Evolutionary conservation across 2,329 filamentous ascomycete genomes (phyloP).

Genomic region (Fusarium palustre): DNA sequence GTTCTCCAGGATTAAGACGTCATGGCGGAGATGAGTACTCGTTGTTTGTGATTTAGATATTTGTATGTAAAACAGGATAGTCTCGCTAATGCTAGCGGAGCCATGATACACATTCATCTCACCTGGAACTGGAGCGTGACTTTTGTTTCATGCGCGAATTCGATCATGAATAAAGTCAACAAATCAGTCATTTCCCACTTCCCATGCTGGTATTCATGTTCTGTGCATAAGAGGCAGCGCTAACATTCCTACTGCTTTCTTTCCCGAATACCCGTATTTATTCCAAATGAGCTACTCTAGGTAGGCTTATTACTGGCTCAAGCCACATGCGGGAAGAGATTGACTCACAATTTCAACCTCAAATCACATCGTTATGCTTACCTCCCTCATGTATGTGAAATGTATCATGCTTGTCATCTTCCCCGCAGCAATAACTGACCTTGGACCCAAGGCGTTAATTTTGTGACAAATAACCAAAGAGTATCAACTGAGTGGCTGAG

Average conservation of each 20-base stretch:
- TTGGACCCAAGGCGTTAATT: constrained; percentile 6
- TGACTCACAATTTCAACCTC: constrained; percentile 23
- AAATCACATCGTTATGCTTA: constrained; percentile 18
- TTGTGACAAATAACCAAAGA: background rate
- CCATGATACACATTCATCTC: background rate
- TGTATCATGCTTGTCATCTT: constrained; percentile 24
- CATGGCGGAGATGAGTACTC: background rate
- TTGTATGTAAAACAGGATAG: background rate
- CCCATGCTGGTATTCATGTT: background rate
- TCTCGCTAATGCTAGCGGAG: constrained; percentile 4
- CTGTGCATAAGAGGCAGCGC: background rate
- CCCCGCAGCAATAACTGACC: constrained; percentile 29
- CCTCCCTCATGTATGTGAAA: constrained; percentile 17
- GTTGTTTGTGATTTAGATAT: background rate
- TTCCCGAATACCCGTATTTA: background rate
- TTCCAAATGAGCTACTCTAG: background rate
- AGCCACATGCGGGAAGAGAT: constrained; percentile 28
- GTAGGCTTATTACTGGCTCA: constrained; percentile 19
- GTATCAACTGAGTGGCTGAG: background rate
- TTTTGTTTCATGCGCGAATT: background rate
- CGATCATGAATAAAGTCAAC: background rate
- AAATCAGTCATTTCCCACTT: background rate
- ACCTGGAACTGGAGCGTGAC: background rate
- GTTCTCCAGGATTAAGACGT: background rate
- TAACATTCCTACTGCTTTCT: background rate